Conservation (phyloP, 2,329 filamentous ascomycete species). For the Cladosporium sp. region DNA sequence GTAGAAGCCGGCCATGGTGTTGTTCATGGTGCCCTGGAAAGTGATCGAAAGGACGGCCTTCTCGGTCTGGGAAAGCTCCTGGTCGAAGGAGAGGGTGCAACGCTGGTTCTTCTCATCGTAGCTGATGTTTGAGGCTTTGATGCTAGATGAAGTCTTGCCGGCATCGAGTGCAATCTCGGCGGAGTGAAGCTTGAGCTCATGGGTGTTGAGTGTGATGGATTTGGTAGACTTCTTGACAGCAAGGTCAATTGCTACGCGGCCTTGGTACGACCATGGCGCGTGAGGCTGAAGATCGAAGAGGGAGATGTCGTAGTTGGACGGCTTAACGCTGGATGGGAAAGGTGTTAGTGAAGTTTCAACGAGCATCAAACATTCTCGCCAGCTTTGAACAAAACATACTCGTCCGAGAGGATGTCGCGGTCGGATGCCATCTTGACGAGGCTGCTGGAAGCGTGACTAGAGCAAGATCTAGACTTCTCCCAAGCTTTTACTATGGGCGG, state of each 20-base stretch:
- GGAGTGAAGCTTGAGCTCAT: constrained; percentile 72
- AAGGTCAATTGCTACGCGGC: constrained; percentile 74
- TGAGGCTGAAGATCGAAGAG: constrained; percentile 72
- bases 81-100: constrained; percentile 70
- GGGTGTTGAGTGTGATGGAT: constrained; percentile 77
- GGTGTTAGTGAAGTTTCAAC: not conserved
- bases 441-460: constrained; percentile 29
- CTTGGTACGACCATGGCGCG: constrained; percentile 76
- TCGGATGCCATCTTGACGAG: constrained; percentile 42
- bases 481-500: not conserved
- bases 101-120: constrained; percentile 85
- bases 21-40: constrained; percentile 81
- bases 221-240: constrained; percentile 68
- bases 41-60: constrained; percentile 65
- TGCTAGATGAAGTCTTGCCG: constrained; percentile 53
- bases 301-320: constrained; percentile 78
- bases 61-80: constrained; percentile 64
- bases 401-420: constrained; percentile 43
- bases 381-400: constrained; percentile 26
- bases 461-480: constrained; percentile 22
- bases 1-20: constrained; percentile 93
- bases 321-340: constrained; percentile 59
- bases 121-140: constrained; percentile 62
- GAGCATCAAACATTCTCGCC: too few relatives aligned
- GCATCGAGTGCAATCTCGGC: constrained; percentile 60